A percentile compares a stretch with the other conserved stretches of the same genome.
These are phyloP conservation scores for Saprolegnia diclina DNA, from an alignment of 352 stramenopile species.

Conservation along the genomic window DNA sequence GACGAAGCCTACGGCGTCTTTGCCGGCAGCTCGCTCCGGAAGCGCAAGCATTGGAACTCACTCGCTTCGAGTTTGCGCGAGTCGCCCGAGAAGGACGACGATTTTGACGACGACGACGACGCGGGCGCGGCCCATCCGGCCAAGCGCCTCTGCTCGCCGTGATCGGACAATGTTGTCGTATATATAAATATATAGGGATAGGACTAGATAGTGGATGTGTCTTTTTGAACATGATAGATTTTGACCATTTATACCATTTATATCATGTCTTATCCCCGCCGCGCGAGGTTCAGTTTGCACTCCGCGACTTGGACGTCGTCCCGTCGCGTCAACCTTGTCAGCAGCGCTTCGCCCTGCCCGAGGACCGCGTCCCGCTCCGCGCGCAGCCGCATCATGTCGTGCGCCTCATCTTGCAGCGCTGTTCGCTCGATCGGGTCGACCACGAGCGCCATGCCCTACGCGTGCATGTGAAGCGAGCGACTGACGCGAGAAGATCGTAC, in stretches of 20 bases:
- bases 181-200: conserved; percentile 14
- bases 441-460: conserved; percentile 42
- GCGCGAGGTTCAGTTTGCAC: conserved; percentile 7
- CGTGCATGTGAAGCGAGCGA: neutral
- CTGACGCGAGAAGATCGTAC: conserved; percentile 28
- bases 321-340: neutral
- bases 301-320: conserved; percentile 32
- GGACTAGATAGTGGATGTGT: conserved; percentile 9
- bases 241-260: neutral
- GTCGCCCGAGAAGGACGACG: too few species aligned
- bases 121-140: neutral
- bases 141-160: conserved; percentile 15
- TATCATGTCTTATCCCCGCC: neutral
- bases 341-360: conserved; percentile 31
- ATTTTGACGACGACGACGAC: neutral
- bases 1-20: neutral
- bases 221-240: conserved; percentile 15
- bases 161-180: conserved; percentile 2
- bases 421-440: conserved; percentile 39
- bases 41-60: neutral
- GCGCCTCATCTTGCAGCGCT: conserved; percentile 37
- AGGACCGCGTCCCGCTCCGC: conserved; percentile 39
- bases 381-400: conserved; percentile 36
- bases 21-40: neutral
- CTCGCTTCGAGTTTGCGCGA: neutral